These are phyloP conservation scores for Strobilomyces confusus DNA, from an alignment of 768 basidiomycete genomes.

Conservation along the genomic window DNA sequence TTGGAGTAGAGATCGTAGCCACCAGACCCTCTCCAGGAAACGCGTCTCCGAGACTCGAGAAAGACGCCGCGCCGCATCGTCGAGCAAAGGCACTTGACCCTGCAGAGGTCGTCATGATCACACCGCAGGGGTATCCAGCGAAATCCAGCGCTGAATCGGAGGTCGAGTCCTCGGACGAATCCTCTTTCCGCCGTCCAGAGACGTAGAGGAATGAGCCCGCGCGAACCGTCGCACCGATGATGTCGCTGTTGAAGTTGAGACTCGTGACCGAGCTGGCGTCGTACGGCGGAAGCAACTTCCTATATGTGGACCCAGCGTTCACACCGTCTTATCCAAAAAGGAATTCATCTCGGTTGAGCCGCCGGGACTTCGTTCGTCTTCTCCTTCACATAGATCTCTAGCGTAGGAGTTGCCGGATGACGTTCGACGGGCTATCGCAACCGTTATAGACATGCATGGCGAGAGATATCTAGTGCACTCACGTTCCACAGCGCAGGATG, in stretches of 20 bases:
- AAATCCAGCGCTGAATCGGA: background rate
- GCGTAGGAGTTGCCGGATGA: conserved; percentile 13
- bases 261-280: conserved; percentile 1
- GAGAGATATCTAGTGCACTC: background rate
- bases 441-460: background rate
- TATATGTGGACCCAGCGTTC: background rate
- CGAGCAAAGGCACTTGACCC: background rate
- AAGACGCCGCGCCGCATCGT: conserved; percentile 8
- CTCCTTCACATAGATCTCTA: conserved; percentile 19
- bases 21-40: background rate
- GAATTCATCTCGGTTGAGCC: conserved; percentile 8
- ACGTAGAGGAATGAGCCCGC: conserved; percentile 11
- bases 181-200: background rate
- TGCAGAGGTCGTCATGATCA: background rate
- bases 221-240: conserved; percentile 15
- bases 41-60: background rate
- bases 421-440: conserved; percentile 12
- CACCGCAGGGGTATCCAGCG: background rate
- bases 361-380: conserved; percentile 7
- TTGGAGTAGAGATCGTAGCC: background rate
- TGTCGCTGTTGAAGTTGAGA: conserved; percentile 9
- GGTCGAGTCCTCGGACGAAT: background rate
- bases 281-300: conserved; percentile 12
- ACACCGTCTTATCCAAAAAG: conserved; percentile 10
- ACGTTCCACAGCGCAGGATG: conserved; percentile 23